Conservation (phyloP, 331 rosid genomes). For the Pyrus hybrid region DNA sequence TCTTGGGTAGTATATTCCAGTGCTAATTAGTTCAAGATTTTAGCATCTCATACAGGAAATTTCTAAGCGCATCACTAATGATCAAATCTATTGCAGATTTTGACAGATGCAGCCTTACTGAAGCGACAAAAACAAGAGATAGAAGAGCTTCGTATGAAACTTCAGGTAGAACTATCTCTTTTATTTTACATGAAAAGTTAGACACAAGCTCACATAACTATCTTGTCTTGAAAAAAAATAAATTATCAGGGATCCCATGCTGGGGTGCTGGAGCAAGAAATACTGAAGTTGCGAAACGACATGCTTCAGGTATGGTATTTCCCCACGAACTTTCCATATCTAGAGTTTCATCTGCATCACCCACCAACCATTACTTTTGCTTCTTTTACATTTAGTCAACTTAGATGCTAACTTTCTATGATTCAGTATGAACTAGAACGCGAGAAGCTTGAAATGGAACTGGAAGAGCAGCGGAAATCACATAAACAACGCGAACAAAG, state of each 20-base stretch:
- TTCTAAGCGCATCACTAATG: background rate
- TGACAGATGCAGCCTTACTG: slow-evolving; percentile 87
- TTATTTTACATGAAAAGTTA: background rate
- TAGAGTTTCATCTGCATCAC: slow-evolving; percentile 5
- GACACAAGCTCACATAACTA: slow-evolving; percentile 3
- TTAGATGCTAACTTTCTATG: slow-evolving; percentile 15
- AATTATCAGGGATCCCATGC: slow-evolving; percentile 83
- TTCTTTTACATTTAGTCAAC: slow-evolving; percentile 1
- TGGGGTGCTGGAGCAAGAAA: slow-evolving; percentile 80
- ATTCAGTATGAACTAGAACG: slow-evolving; percentile 79
- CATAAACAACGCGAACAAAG: slow-evolving; percentile 47
- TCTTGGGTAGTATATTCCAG: background rate
- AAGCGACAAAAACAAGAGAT: slow-evolving; percentile 90
- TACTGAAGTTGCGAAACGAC: slow-evolving; percentile 84
- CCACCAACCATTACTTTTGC: background rate
- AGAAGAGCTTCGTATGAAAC: slow-evolving; percentile 78
- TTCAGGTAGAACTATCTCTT: slow-evolving; percentile 48
- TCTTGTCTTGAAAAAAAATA: background rate
- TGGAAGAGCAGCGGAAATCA: slow-evolving; percentile 79
- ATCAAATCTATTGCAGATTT: slow-evolving; percentile 39
- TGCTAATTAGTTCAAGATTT: background rate
- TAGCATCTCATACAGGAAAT: background rate
- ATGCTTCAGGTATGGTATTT: slow-evolving; percentile 56
- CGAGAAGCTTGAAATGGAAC: slow-evolving; percentile 75
- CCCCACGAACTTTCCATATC: background rate